Evolutionary conservation across 2,329 filamentous ascomycete genomes (phyloP).

Genomic region (Fusarium redolens): DNA sequence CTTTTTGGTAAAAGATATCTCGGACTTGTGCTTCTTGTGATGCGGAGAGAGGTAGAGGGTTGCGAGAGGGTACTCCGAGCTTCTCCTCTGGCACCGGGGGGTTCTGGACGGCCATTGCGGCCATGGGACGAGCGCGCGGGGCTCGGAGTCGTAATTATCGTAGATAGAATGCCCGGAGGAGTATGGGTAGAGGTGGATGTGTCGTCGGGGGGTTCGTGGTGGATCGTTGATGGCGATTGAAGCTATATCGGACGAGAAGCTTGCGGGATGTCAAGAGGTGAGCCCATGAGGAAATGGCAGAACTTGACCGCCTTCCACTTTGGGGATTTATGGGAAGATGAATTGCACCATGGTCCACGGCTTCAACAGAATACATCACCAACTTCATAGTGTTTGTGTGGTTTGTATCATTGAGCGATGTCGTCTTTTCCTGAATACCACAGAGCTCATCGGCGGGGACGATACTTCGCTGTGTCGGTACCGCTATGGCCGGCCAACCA

Average conservation of each 20-base stretch:
- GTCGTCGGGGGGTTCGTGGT: neutral
- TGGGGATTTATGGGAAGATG: neutral
- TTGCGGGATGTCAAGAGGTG: constrained; percentile 38
- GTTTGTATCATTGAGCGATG: accelerated
- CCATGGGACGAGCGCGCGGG: constrained; percentile 38
- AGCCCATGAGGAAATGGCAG: constrained; percentile 42
- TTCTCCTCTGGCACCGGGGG: constrained; percentile 51
- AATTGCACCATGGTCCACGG: neutral
- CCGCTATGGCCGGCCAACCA: accelerated
- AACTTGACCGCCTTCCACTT: constrained; percentile 40
- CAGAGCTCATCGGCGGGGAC: accelerated
- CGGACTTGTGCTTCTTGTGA: constrained; percentile 85
- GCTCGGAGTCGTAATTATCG: neutral
- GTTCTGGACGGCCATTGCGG: constrained; percentile 50
- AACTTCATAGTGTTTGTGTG: accelerated
- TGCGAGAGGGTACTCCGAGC: constrained; percentile 69
- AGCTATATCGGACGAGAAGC: constrained; percentile 42
- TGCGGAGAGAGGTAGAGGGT: constrained; percentile 85
- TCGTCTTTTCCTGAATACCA: accelerated
- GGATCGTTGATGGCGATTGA: constrained; percentile 13
- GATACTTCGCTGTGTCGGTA: too few species aligned
- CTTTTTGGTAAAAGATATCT: constrained; percentile 82
- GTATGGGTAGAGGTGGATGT: neutral
- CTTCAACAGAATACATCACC: neutral
- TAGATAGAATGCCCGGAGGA: neutral